These are phyloP conservation scores for Sicyos baderoa DNA, from an alignment of 306 rosid genomes.

Conservation along the genomic window DNA sequence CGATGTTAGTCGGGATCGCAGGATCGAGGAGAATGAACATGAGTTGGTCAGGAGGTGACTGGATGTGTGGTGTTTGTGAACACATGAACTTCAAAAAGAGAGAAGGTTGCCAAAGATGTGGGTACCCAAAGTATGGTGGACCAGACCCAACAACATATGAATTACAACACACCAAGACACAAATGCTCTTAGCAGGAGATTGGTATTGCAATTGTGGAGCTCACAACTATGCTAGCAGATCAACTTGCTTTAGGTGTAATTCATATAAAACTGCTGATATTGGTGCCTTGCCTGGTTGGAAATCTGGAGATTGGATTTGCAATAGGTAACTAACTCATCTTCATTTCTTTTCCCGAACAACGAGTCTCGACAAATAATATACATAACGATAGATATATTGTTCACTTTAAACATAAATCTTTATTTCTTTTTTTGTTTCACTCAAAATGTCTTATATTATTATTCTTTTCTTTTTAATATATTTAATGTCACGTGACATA, in stretches of 20 bases:
- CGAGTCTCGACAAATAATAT: too few species aligned
- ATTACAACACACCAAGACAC: constrained; percentile 29
- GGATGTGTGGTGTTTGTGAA: constrained; percentile 67
- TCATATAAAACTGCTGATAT: constrained; percentile 23
- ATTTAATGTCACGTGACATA: too few species aligned
- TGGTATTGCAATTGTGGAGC: constrained; percentile 66
- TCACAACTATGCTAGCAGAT: constrained; percentile 43
- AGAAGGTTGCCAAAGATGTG: constrained; percentile 59
- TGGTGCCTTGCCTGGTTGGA: constrained; percentile 62
- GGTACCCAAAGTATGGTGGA: constrained; percentile 57
- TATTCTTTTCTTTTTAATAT: too few species aligned
- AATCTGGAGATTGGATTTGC: constrained; percentile 70
- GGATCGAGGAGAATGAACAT: constrained; percentile 23
- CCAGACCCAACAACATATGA: constrained; percentile 43
- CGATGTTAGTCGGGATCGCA: not conserved
- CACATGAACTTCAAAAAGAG: constrained; percentile 63
- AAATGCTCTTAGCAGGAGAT: constrained; percentile 55
- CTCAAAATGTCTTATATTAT: too few species aligned
- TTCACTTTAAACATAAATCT: too few species aligned
- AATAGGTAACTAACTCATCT: constrained; percentile 44
- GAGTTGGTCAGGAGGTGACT: constrained; percentile 73
- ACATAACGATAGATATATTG: too few species aligned
- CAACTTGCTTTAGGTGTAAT: constrained; percentile 26
- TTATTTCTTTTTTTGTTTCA: too few species aligned
- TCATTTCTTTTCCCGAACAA: too few species aligned